Evolutionary conservation across 805 yeast species (phyloP).

Genomic region (Ogataea chonburiensis): DNA sequence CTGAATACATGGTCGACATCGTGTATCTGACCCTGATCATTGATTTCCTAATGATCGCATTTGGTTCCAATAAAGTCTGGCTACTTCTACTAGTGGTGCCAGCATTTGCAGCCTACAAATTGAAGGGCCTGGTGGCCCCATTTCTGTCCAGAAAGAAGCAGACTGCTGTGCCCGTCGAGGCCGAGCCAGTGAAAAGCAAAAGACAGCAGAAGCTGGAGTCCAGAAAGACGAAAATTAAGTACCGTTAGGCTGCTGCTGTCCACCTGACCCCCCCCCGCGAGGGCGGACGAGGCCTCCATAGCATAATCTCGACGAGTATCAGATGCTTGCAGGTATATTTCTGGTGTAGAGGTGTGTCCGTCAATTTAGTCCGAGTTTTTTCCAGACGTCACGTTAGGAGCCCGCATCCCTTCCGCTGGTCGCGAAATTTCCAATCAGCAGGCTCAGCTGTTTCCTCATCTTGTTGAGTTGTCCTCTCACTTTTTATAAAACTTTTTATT

Average conservation of each 20-base stretch:
- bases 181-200: slow-evolving; percentile 31
- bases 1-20: slow-evolving; percentile 71
- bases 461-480: slow-evolving; percentile 27
- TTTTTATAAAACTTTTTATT: slow-evolving; percentile 17
- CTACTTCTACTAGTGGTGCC: slow-evolving; percentile 52
- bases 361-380: neutral
- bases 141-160: slow-evolving; percentile 24
- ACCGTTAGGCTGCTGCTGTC: no score
- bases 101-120: slow-evolving; percentile 47
- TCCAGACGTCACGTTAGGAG: slow-evolving; percentile 10
- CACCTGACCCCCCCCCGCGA: no score
- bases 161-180: slow-evolving; percentile 11
- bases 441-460: slow-evolving; percentile 15
- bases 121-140: slow-evolving; percentile 38
- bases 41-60: slow-evolving; percentile 49
- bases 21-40: slow-evolving; percentile 63
- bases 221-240: slow-evolving; percentile 17
- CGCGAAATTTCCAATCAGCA: slow-evolving; percentile 16
- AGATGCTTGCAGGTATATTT: slow-evolving; percentile 3
- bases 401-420: slow-evolving; percentile 13
- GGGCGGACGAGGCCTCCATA: no score
- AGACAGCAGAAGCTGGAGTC: slow-evolving; percentile 42
- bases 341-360: slow-evolving; percentile 9
- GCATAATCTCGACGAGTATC: no score
- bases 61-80: slow-evolving; percentile 65